phyloP scores from a whole-genome alignment of 257 asterid species.

The Nicotiana paniculata region DNA sequence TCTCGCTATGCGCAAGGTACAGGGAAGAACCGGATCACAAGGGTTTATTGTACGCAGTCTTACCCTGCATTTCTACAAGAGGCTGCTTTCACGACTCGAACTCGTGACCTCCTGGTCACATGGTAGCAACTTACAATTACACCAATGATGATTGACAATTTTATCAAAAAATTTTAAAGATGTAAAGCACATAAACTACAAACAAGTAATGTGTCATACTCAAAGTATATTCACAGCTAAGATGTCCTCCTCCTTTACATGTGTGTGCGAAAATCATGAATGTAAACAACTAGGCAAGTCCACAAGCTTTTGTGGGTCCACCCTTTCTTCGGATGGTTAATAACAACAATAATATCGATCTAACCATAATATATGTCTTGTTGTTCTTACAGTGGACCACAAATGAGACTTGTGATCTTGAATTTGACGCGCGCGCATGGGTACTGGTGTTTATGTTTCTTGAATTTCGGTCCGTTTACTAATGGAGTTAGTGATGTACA shows the following conservation, averaged over 20 bases:
- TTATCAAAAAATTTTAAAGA: neutral
- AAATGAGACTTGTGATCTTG: neutral
- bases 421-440: neutral
- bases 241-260: neutral
- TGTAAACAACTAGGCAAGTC: neutral
- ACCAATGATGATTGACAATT: neutral
- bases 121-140: too few relatives aligned
- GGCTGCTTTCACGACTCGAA: too few relatives aligned
- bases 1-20: too few relatives aligned
- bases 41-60: too few relatives aligned
- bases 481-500: neutral
- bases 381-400: neutral
- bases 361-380: neutral
- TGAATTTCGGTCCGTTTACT: neutral
- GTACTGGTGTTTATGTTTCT: neutral
- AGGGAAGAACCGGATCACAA: too few relatives aligned
- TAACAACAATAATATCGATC: neutral
- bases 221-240: neutral
- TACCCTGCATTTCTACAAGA: too few relatives aligned
- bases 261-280: neutral
- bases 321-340: neutral
- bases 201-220: neutral
- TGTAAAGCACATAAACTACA: neutral
- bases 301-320: neutral
- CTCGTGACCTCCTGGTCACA: too few relatives aligned